Conservation (phyloP, 768 basidiomycete genomes). For the Boletus eberwhitei region DNA sequence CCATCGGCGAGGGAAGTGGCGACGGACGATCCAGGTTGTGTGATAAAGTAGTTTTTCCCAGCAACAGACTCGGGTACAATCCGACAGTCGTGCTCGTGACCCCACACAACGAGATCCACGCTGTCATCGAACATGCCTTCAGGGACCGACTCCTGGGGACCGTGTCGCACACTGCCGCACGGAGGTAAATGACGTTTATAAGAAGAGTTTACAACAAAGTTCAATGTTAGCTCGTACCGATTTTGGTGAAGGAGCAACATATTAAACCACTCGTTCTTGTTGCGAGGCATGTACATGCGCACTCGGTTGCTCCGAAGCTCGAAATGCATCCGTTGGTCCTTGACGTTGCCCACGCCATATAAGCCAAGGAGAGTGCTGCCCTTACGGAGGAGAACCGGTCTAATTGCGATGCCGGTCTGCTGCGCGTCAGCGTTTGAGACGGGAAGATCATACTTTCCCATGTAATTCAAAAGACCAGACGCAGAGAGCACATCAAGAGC, state of each 20-base stretch:
- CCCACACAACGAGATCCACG: constrained; percentile 93
- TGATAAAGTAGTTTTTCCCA: constrained; percentile 87
- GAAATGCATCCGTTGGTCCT: constrained; percentile 94
- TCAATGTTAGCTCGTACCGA: constrained; percentile 46
- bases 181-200: constrained; percentile 6
- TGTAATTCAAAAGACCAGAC: constrained; percentile 92
- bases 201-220: constrained; percentile 2
- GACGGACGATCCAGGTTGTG: constrained; percentile 92
- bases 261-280: constrained; percentile 95
- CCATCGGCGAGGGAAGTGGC: constrained; percentile 95
- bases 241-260: constrained; percentile 93
- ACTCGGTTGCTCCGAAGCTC: constrained; percentile 93
- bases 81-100: constrained; percentile 97
- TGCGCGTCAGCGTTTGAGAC: constrained; percentile 61
- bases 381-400: constrained; percentile 87
- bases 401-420: constrained; percentile 75
- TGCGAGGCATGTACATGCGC: constrained; percentile 91
- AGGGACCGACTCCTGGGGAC: constrained; percentile 90
- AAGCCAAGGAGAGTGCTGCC: constrained; percentile 84
- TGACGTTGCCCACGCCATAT: constrained; percentile 96
- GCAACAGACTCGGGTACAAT: constrained; percentile 88
- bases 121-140: constrained; percentile 98
- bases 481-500: constrained; percentile 94
- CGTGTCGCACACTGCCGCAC: constrained; percentile 77
- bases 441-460: constrained; percentile 93